These are phyloP conservation scores for Cairneyella variabilis DNA, from an alignment of 495 filamentous ascomycete species.

Conservation along the genomic window DNA sequence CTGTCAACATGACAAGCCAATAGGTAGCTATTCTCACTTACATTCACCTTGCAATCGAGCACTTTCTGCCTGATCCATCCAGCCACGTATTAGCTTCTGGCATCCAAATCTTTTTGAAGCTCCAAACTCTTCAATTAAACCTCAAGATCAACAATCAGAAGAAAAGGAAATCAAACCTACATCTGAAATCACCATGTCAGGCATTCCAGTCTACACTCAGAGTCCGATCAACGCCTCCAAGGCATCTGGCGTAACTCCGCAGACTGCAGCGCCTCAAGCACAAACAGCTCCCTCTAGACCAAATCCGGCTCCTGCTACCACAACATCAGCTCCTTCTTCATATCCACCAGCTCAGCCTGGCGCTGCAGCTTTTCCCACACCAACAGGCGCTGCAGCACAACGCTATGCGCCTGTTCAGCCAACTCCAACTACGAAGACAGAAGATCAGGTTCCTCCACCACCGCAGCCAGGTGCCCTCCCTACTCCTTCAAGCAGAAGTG, in stretches of 20 bases:
- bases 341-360: conserved; percentile 22
- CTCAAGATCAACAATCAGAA: no score
- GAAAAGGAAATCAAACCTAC: no score
- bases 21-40: no score
- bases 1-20: no score
- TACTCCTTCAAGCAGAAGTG: conserved; percentile 17
- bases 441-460: conserved; percentile 30
- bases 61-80: no score
- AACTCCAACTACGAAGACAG: conserved; percentile 26
- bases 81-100: no score
- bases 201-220: conserved; percentile 47
- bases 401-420: conserved; percentile 19
- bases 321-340: conserved; percentile 11
- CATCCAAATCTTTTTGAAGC: no score
- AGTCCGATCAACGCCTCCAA: conserved; percentile 42
- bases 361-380: conserved; percentile 15
- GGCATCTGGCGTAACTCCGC: conserved; percentile 32
- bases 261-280: conserved; percentile 25
- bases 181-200: no score
- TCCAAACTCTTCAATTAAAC: no score
- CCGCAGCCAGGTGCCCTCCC: conserved; percentile 51
- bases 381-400: conserved; percentile 14
- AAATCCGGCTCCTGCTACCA: conserved; percentile 2
- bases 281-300: conserved; percentile 2
- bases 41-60: no score